Conservation (phyloP, 2,329 filamentous ascomycete genomes). For the Exophiala mesophila region DNA sequence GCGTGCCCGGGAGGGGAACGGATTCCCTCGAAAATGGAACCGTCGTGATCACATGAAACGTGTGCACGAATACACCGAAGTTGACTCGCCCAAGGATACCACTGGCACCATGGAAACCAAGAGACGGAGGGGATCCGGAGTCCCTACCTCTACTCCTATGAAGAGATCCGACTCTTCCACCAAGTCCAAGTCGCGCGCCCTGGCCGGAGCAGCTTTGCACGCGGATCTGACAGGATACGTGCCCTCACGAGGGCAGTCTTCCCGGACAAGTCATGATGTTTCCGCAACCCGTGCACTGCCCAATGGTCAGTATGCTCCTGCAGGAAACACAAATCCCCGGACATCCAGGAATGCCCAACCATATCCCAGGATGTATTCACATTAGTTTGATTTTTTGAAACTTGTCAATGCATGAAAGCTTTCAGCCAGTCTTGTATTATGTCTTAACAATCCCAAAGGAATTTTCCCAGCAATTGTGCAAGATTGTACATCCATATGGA, state of each 20-base stretch:
- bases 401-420: constrained; percentile 7
- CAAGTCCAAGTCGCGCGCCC: constrained; percentile 15
- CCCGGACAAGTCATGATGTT: constrained; percentile 10
- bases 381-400: constrained; percentile 8
- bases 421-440: no score
- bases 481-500: no score
- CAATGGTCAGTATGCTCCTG: constrained; percentile 14
- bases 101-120: constrained; percentile 15
- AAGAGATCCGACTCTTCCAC: constrained; percentile 25
- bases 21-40: constrained; percentile 94
- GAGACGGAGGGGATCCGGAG: constrained; percentile 18
- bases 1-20: constrained; percentile 72
- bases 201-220: constrained; percentile 12
- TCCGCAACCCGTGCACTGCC: constrained; percentile 13
- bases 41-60: constrained; percentile 95
- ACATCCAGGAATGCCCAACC: constrained; percentile 8
- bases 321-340: constrained; percentile 8
- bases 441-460: no score
- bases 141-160: constrained; percentile 24
- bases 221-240: background rate
- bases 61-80: constrained; percentile 62
- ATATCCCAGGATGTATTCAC: constrained; percentile 11
- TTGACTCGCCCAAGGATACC: constrained; percentile 23
- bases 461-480: no score
- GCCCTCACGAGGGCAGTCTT: constrained; percentile 3